Conservation (phyloP, 441 rosid genomes). For the Bruguiera hainesii region DNA sequence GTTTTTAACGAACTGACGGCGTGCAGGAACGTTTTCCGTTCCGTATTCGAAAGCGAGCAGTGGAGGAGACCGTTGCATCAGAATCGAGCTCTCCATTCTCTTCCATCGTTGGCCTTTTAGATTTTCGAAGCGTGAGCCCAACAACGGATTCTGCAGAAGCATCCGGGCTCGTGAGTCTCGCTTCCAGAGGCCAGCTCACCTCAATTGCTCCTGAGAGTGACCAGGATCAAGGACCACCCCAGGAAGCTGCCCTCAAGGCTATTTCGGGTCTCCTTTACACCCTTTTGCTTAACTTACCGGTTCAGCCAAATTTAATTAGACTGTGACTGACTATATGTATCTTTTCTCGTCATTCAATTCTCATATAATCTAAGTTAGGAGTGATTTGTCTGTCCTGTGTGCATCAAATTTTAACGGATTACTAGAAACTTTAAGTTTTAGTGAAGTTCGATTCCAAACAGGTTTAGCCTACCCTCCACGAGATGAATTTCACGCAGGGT, state of each 20-base stretch:
- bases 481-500: no score
- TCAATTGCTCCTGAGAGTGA: slow-evolving; percentile 50
- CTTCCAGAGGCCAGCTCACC: slow-evolving; percentile 24
- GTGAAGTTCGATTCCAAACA: no score
- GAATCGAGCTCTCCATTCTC: slow-evolving; percentile 31
- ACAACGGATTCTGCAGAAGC: slow-evolving; percentile 27
- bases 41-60: slow-evolving; percentile 53
- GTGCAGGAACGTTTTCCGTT: slow-evolving; percentile 53
- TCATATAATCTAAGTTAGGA: no score
- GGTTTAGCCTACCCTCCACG: no score
- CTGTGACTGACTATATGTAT: no score
- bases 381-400: no score
- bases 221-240: slow-evolving; percentile 80
- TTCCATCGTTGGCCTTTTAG: slow-evolving; percentile 25
- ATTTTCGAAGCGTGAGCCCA: slow-evolving; percentile 19
- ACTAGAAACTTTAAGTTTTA: no score
- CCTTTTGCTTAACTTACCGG: neutral
- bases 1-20: slow-evolving; percentile 42
- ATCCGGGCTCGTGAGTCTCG: slow-evolving; percentile 38
- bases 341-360: no score
- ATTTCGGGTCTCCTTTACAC: slow-evolving; percentile 59
- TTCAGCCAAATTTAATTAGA: neutral
- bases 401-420: no score
- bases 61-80: slow-evolving; percentile 33
- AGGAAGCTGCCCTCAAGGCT: slow-evolving; percentile 89